phyloP scores from a whole-genome alignment of 192 early-diverging fungal genomes.

The Spinellus fusiger region DNA sequence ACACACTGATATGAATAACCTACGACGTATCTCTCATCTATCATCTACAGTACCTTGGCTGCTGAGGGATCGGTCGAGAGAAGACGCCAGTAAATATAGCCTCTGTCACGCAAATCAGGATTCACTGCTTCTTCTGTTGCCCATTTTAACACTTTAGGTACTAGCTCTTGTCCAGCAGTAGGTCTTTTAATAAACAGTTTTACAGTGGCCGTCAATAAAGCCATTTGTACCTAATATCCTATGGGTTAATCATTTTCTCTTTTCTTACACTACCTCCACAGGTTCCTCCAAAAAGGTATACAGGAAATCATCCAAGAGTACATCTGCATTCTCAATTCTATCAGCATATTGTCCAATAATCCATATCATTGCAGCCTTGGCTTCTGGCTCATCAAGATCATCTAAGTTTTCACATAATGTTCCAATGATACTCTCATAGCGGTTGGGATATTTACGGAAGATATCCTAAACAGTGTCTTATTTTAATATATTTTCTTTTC shows the following conservation, averaged over 20 bases:
- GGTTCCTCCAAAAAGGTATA: conserved; percentile 89
- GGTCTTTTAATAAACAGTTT: conserved; percentile 96
- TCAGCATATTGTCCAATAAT: conserved; percentile 98
- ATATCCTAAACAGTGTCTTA: conserved; percentile 59
- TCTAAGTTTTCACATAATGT: conserved; percentile 94
- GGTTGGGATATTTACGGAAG: conserved; percentile 96
- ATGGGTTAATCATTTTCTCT: background rate
- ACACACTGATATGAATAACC: background rate
- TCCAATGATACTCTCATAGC: conserved; percentile 91
- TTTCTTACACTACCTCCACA: conserved; percentile 40
- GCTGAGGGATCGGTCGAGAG: conserved; percentile 90
- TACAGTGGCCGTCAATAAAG: conserved; percentile 90
- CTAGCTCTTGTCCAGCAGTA: conserved; percentile 83
- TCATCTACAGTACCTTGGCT: conserved; percentile 53
- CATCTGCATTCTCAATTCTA: conserved; percentile 94
- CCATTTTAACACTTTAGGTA: conserved; percentile 90
- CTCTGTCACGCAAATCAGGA: conserved; percentile 96
- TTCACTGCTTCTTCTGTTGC: conserved; percentile 94
- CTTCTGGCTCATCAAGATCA: conserved; percentile 94
- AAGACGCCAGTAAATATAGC: conserved; percentile 97
- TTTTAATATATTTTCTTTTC: background rate
- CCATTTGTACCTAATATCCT: conserved; percentile 68
- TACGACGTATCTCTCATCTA: background rate
- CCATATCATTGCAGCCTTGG: conserved; percentile 98
- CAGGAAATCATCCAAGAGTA: conserved; percentile 80